Conservation (phyloP, 495 filamentous ascomycete species). For the Talaromyces wortmannii region DNA sequence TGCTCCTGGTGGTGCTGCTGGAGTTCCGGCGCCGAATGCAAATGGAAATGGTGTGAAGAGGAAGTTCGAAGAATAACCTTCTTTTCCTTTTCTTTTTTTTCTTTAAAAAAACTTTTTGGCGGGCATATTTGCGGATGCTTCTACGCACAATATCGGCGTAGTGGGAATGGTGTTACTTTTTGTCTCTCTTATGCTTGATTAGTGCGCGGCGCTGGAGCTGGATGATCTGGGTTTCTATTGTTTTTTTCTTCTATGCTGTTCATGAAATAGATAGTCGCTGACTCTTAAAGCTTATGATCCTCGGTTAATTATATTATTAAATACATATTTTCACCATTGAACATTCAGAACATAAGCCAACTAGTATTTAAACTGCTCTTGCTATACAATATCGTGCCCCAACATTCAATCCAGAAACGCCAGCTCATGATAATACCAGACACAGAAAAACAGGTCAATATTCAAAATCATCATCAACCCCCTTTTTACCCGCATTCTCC, state of each 20-base stretch:
- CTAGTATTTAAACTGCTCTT: too few relatives aligned
- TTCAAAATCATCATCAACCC: constrained; percentile 97
- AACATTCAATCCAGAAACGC: background rate
- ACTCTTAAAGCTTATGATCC: too few relatives aligned
- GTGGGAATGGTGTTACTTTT: background rate
- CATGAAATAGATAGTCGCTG: too few relatives aligned
- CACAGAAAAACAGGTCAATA: constrained; percentile 47
- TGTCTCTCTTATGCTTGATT: background rate
- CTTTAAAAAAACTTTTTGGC: too few relatives aligned
- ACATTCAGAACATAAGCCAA: too few relatives aligned
- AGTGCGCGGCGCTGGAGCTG: too few relatives aligned
- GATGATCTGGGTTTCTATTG: too few relatives aligned
- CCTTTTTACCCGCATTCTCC: constrained; percentile 59
- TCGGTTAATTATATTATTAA: too few relatives aligned
- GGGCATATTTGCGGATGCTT: too few relatives aligned
- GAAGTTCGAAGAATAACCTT: constrained; percentile 40
- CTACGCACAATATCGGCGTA: too few relatives aligned
- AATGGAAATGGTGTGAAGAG: constrained; percentile 38
- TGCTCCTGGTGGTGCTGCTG: background rate
- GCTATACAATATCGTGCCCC: background rate
- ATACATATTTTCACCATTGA: too few relatives aligned
- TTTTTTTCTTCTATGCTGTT: too few relatives aligned
- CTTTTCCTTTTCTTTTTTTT: constrained; percentile 2
- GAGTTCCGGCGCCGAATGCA: constrained; percentile 19
- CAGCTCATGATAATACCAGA: background rate